These are phyloP conservation scores for Aspergillus aculeatinus DNA, from an alignment of 2,329 filamentous ascomycete genomes.

Conservation along the genomic window DNA sequence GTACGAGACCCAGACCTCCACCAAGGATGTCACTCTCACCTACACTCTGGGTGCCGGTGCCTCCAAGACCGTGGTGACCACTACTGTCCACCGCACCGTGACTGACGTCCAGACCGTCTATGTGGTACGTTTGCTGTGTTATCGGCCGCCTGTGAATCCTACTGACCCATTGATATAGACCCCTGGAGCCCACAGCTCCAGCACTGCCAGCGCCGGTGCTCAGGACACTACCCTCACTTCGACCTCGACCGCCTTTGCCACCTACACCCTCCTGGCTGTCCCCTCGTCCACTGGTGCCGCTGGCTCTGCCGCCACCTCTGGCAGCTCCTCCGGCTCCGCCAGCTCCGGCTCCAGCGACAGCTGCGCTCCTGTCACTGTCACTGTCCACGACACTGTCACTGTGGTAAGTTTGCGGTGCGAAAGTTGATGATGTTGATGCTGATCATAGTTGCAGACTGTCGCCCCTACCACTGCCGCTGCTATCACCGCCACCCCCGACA, in stretches of 20 bases:
- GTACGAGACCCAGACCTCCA: conserved; percentile 18
- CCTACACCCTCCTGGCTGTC: conserved; percentile 25
- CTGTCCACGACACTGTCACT: conserved; percentile 36
- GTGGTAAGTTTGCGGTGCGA: conserved; percentile 26
- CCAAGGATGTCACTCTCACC: conserved; percentile 35
- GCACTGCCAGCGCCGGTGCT: conserved; percentile 25
- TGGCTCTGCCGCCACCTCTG: conserved; percentile 11
- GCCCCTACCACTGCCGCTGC: conserved; percentile 7
- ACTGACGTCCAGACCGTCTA: conserved; percentile 29
- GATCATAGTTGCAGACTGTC: not conserved
- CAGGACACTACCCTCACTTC: conserved; percentile 32
- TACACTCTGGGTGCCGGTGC: conserved; percentile 42
- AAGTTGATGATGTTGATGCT: not conserved
- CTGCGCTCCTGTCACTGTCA: conserved; percentile 30
- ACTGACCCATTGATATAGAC: conserved; percentile 8
- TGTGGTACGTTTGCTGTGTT: conserved; percentile 22
- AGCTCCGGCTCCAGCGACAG: conserved; percentile 5
- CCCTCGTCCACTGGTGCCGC: conserved; percentile 17
- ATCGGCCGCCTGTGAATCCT: conserved; percentile 1
- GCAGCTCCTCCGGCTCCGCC: conserved; percentile 11
- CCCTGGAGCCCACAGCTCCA: conserved; percentile 5
- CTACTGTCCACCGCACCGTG: conserved; percentile 36
- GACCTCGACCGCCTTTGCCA: conserved; percentile 13
- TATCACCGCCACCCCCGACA: conserved; percentile 10
- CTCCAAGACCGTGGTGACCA: conserved; percentile 38